Conservation (phyloP, 768 basidiomycete species). For the Boletus rubroflammeus region DNA sequence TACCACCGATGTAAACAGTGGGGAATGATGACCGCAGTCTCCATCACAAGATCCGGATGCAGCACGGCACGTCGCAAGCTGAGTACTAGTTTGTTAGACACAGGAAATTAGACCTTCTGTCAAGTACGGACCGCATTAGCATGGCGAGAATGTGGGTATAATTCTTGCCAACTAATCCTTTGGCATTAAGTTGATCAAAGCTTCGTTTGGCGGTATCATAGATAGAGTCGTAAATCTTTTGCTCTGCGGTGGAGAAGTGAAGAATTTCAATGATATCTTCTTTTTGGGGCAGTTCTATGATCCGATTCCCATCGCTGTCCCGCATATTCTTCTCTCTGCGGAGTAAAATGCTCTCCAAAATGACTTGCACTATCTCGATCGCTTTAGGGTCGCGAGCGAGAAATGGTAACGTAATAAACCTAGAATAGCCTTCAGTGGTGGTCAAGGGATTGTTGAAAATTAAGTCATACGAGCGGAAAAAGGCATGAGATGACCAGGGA, state of each 20-base stretch:
- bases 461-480: slow-evolving; percentile 77
- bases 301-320: slow-evolving; percentile 79
- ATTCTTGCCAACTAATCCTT: slow-evolving; percentile 75
- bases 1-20: slow-evolving; percentile 77
- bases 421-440: slow-evolving; percentile 28
- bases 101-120: not conserved
- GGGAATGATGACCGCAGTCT: slow-evolving; percentile 65
- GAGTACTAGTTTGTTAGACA: slow-evolving; percentile 8
- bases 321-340: slow-evolving; percentile 93
- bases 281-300: slow-evolving; percentile 86
- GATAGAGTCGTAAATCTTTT: slow-evolving; percentile 85
- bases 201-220: slow-evolving; percentile 74
- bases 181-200: slow-evolving; percentile 76
- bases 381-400: slow-evolving; percentile 88
- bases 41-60: slow-evolving; percentile 82
- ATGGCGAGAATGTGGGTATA: slow-evolving; percentile 89
- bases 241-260: slow-evolving; percentile 77
- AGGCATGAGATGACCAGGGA: slow-evolving; percentile 79
- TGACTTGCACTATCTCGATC: slow-evolving; percentile 92
- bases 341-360: slow-evolving; percentile 82
- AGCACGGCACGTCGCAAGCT: slow-evolving; percentile 90
- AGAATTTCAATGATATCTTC: slow-evolving; percentile 71
- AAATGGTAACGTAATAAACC: slow-evolving; percentile 91
- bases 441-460: not conserved
- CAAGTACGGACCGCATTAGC: slow-evolving; percentile 74